Conservation (phyloP, 2,329 filamentous ascomycete species). For the Cytospora chrysosperma region DNA sequence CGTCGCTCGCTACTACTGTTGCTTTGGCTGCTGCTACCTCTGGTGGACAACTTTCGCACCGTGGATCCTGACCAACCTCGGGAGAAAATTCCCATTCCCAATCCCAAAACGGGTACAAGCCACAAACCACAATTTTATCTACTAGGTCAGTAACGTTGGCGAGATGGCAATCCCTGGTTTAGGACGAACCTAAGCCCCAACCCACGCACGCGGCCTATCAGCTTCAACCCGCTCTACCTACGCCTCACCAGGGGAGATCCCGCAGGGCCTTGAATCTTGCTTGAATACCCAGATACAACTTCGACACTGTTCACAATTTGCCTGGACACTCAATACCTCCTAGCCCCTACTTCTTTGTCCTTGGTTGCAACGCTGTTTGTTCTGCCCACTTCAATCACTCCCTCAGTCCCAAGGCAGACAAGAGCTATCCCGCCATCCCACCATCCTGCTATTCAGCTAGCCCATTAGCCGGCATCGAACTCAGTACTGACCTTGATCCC, state of each 20-base stretch:
- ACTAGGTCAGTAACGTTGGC: slow-evolving; percentile 20
- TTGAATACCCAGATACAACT: slow-evolving; percentile 5
- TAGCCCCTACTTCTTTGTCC: not conserved
- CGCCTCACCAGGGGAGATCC: slow-evolving; percentile 8
- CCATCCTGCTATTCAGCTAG: not conserved
- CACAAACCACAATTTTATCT: slow-evolving; percentile 4
- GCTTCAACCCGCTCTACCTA: slow-evolving; percentile 3
- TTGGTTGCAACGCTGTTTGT: slow-evolving; percentile 11
- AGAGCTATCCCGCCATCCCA: no score
- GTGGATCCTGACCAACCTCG: slow-evolving; percentile 13
- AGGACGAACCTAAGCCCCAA: slow-evolving; percentile 5
- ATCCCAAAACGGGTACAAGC: slow-evolving; percentile 8
- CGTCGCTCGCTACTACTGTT: slow-evolving; percentile 14
- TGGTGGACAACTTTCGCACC: slow-evolving; percentile 1
- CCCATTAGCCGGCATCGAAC: not conserved
- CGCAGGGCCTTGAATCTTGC: not conserved
- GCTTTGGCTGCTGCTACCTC: slow-evolving; percentile 7
- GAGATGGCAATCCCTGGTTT: slow-evolving; percentile 14
- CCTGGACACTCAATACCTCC: not conserved
- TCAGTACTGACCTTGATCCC: slow-evolving; percentile 17
- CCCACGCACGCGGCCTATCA: slow-evolving; percentile 14
- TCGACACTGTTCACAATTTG: slow-evolving; percentile 10
- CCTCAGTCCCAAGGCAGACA: slow-evolving; percentile 4
- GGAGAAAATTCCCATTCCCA: slow-evolving; percentile 6
- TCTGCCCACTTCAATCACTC: slow-evolving; percentile 5